Evolutionary conservation across 768 basidiomycete species (phyloP).

Genomic region (Mycena crocata): DNA sequence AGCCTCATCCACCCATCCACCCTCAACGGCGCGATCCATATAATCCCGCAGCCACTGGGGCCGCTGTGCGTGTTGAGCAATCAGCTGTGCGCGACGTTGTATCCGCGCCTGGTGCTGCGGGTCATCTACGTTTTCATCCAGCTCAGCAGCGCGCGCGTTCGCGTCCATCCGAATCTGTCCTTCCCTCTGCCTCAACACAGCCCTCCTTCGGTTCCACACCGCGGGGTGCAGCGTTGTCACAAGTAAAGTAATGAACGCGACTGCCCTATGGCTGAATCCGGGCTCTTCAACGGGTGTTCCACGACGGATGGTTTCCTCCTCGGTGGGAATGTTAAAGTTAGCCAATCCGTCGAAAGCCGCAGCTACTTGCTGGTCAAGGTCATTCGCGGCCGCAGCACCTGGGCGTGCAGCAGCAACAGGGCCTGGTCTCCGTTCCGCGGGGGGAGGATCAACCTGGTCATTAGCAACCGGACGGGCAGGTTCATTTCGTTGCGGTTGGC

Average conservation of each 20-base stretch:
- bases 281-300: conserved; percentile 55
- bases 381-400: conserved; percentile 26
- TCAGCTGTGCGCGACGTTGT: conserved; percentile 54
- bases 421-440: conserved; percentile 15
- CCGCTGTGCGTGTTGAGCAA: conserved; percentile 61
- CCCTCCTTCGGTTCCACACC: conserved; percentile 76
- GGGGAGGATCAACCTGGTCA: conserved; percentile 21
- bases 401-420: conserved; percentile 12
- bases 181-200: conserved; percentile 69
- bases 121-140: conserved; percentile 42
- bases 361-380: conserved; percentile 43
- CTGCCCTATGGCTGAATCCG: conserved; percentile 58
- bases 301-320: conserved; percentile 62
- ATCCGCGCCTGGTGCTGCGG: conserved; percentile 47
- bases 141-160: conserved; percentile 52
- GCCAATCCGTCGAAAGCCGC: conserved; percentile 63
- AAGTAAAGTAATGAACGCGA: conserved; percentile 67
- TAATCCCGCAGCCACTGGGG: conserved; percentile 75
- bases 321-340: conserved; percentile 65
- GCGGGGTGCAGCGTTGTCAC: conserved; percentile 77
- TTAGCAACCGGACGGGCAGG: conserved; percentile 27
- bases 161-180: conserved; percentile 76
- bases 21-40: conserved; percentile 69
- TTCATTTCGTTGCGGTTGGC: conserved; percentile 40
- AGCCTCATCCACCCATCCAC: conserved; percentile 78